Evolutionary conservation across 495 filamentous ascomycete genomes (phyloP).

Genomic region (Gamarada debralockiae): DNA sequence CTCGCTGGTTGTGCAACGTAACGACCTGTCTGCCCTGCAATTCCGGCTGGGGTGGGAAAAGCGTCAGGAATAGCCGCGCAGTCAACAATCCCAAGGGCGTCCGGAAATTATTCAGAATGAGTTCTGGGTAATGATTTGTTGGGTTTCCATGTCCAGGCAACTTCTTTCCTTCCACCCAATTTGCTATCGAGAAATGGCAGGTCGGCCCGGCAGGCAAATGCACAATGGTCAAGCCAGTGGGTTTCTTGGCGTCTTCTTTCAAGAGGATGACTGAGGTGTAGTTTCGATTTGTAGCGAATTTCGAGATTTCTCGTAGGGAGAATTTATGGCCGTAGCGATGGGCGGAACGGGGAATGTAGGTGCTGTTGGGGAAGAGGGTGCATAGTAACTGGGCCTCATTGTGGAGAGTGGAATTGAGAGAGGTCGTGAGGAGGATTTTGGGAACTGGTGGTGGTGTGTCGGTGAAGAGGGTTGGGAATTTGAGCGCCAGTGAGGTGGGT

Average conservation of each 20-base stretch:
- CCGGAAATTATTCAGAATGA: conserved; percentile 93
- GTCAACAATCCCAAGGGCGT: conserved; percentile 90
- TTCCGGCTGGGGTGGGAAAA: conserved; percentile 83
- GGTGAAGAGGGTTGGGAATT: conserved; percentile 81
- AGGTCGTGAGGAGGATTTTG: conserved; percentile 88
- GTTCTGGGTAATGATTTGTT: conserved; percentile 86
- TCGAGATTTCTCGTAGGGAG: conserved; percentile 82
- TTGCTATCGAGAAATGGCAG: conserved; percentile 80
- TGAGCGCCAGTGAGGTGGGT: conserved; percentile 60
- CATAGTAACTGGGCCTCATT: conserved; percentile 73
- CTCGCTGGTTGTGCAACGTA: conserved; percentile 90
- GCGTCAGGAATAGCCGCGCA: conserved; percentile 74
- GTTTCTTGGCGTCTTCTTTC: conserved; percentile 79
- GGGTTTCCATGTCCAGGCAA: conserved; percentile 85
- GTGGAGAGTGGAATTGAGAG: conserved; percentile 79
- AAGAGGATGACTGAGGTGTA: conserved; percentile 80
- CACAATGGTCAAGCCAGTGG: conserved; percentile 71
- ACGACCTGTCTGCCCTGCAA: conserved; percentile 81
- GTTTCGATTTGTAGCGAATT: conserved; percentile 73
- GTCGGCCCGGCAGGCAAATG: conserved; percentile 83
- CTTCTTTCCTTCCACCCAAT: conserved; percentile 80
- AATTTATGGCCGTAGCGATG: conserved; percentile 82
- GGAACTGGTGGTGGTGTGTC: conserved; percentile 54
- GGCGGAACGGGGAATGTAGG: conserved; percentile 78
- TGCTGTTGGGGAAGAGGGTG: conserved; percentile 77